These are phyloP conservation scores for Xylaria nigripes DNA, from an alignment of 495 filamentous ascomycete species.

Conservation along the genomic window DNA sequence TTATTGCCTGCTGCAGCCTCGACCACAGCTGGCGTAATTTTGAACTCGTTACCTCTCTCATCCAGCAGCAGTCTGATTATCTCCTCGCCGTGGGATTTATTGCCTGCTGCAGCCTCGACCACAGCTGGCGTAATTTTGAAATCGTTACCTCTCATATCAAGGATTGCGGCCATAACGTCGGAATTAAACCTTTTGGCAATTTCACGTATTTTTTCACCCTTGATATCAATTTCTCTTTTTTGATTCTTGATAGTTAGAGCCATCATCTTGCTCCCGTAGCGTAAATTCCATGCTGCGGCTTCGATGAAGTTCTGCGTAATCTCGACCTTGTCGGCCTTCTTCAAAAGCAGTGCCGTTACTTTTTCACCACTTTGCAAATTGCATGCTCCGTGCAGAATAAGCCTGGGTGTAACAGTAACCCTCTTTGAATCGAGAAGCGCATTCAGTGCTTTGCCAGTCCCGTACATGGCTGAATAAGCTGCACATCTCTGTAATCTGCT, in stretches of 20 bases:
- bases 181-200: no score
- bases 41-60: background rate
- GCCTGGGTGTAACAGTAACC: background rate
- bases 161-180: no score
- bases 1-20: background rate
- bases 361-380: no score
- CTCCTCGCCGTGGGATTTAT: background rate
- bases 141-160: background rate
- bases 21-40: background rate
- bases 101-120: background rate
- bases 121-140: background rate
- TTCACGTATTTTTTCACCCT: no score
- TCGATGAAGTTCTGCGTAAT: constrained; percentile 12
- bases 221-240: background rate
- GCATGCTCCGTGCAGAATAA: no score
- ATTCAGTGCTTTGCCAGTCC: background rate
- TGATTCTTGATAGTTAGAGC: constrained; percentile 2
- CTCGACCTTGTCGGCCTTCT: constrained; percentile 10
- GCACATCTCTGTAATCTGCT: background rate
- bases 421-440: background rate
- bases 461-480: background rate
- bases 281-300: constrained; percentile 9
- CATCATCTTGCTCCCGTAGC: constrained; percentile 7
- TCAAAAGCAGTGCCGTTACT: constrained; percentile 8
- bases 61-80: background rate